Conservation (phyloP, 306 rosid species). For the Quercus variabilis region DNA sequence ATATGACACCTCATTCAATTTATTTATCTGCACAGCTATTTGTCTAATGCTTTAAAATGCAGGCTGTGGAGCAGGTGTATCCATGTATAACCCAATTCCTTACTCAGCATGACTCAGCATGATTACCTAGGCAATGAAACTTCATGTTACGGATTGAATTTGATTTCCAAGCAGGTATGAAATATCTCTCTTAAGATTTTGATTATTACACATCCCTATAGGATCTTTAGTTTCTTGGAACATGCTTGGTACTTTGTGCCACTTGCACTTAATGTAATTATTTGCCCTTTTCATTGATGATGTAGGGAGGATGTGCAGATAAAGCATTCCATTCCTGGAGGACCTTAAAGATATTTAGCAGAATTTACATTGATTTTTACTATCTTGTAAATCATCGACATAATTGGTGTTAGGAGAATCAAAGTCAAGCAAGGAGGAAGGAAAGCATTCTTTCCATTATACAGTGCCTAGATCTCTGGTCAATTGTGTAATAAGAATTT, state of each 20-base stretch:
- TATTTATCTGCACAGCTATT: slow-evolving; percentile 15
- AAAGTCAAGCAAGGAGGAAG: not conserved
- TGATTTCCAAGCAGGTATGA: slow-evolving; percentile 28
- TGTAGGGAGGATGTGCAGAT: not conserved
- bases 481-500: not conserved
- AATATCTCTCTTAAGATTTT: not conserved
- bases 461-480: not conserved
- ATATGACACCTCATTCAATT: not conserved
- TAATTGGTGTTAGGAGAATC: slow-evolving; percentile 18
- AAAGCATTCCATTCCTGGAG: slow-evolving; percentile 4
- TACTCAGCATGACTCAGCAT: slow-evolving; percentile 49
- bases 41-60: slow-evolving; percentile 32
- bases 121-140: slow-evolving; percentile 23
- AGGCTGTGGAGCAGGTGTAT: slow-evolving; percentile 89
- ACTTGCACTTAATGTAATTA: slow-evolving; percentile 2
- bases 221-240: slow-evolving; percentile 1
- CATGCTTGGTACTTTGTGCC: slow-evolving; percentile 1
- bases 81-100: slow-evolving; percentile 82
- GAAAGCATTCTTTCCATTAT: not conserved
- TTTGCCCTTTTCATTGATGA: not conserved
- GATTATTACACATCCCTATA: not conserved
- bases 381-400: not conserved
- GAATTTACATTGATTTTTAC: not conserved
- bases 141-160: slow-evolving; percentile 15
- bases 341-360: not conserved